Base-by-base conservation (phyloP, 1,284 basidiomycete species). In the Veloporphyrellus conicus region DNA sequence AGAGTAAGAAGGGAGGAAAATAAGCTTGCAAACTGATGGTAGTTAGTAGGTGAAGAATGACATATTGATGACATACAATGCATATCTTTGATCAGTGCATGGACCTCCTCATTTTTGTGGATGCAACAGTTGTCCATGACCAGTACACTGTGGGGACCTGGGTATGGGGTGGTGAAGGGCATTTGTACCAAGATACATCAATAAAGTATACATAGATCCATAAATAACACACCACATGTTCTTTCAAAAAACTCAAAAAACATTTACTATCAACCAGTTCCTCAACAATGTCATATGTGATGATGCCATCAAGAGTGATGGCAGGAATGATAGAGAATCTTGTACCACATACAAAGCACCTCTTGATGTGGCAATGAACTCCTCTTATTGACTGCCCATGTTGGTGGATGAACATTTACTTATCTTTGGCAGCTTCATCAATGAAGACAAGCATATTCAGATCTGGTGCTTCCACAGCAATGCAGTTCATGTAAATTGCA, bases 1-100 rank as follows among this genome's bases (percentile, higher is more conserved):
- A 3, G 57, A 66, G 40, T 63, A 63, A n/a, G 54, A 60, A 0
- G 53, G 59, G 2, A 66, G 44, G 32, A 53, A 64, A 12, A 64
- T 41, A 0, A 66, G 53, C 8, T 49, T 52, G n/a, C 41, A 52
- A 0, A 51, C 50, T 52, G 5, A 18, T 11, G n/a, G 6, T 6
- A 41, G 5, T 28, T 10, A 28, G 28, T 11, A 28, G 28, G n/a
- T n/a, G n/a, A n/a, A n/a, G n/a, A 28, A 31, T 31, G 11, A 14
- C 15, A 14, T 31, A 31, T 14, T 16, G 18, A 34, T 19, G 5
- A 14, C 8, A 22, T 38, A 50, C 6, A 15, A 22, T 29, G 18
- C 41, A 53, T 48, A 31, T 49, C 61, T 38, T 63, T 49, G 18
- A 64, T 35, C 0, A 60, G 45, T 10, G 36, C 22, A 1, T 15